Percentiles rank a stretch among this genome's conserved stretches.
phyloP scores from a whole-genome alignment of 345 rosid species.

The Bruguiera sexangula region DNA sequence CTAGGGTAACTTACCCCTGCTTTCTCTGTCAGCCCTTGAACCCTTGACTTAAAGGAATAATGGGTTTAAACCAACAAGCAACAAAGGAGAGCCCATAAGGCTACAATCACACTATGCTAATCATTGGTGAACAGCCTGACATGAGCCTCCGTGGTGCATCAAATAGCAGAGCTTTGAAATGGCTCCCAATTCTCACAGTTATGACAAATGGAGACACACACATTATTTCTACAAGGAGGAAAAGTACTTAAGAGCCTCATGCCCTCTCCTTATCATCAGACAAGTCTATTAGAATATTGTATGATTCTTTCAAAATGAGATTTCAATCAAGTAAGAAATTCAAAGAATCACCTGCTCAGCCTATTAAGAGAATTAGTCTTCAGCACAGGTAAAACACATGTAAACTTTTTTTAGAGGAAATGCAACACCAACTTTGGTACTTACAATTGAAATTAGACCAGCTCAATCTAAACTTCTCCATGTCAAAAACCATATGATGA shows the following conservation, averaged over 20 bases:
- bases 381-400: not conserved
- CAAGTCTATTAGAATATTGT: not conserved
- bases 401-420: not conserved
- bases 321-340: not conserved
- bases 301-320: too few species aligned
- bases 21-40: too few species aligned
- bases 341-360: not conserved
- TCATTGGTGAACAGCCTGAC: too few species aligned
- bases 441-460: constrained; percentile 43
- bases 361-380: not conserved
- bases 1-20: too few species aligned
- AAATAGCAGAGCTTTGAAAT: too few species aligned
- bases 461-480: constrained; percentile 36
- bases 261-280: not conserved
- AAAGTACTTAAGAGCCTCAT: not conserved
- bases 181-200: too few species aligned
- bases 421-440: constrained; percentile 4
- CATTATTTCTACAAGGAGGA: not conserved
- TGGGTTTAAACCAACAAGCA: too few species aligned
- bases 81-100: too few species aligned
- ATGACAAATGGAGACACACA: too few species aligned
- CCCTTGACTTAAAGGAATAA: too few species aligned
- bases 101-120: too few species aligned
- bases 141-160: too few species aligned
- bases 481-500: constrained; percentile 35